Percentiles rank a stretch among this genome's conserved stretches.
Evolutionary conservation across 352 stramenopile genomes (phyloP).

Genomic region (Pythium aquatile): DNA sequence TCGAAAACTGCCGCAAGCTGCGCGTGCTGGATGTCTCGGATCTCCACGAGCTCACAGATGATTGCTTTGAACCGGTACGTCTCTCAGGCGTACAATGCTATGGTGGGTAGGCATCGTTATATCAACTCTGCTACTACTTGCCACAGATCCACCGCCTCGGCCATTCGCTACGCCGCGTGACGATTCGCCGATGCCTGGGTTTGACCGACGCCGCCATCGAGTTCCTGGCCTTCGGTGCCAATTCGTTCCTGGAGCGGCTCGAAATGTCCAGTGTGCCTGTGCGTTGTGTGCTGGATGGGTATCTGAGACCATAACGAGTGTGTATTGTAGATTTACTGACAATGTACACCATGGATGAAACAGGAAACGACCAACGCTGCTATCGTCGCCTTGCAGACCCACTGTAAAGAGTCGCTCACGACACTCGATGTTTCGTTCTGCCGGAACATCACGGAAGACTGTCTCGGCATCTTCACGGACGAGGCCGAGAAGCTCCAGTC

Average conservation of each 20-base stretch:
- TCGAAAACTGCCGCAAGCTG: slow-evolving; percentile 59
- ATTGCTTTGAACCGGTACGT: slow-evolving; percentile 57
- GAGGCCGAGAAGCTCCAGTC: slow-evolving; percentile 39
- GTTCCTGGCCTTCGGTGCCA: slow-evolving; percentile 57
- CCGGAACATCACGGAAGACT: slow-evolving; percentile 64
- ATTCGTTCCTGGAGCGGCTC: slow-evolving; percentile 52
- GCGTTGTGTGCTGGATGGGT: slow-evolving; percentile 13
- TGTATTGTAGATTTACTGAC: too few species aligned
- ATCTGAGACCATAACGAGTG: neutral
- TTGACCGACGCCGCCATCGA: slow-evolving; percentile 59
- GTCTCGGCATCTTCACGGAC: slow-evolving; percentile 60
- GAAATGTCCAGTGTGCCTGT: slow-evolving; percentile 80
- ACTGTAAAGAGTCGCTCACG: slow-evolving; percentile 41
- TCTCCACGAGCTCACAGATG: slow-evolving; percentile 65
- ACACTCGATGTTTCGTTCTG: slow-evolving; percentile 80
- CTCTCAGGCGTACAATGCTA: too few species aligned
- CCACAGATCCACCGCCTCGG: slow-evolving; percentile 43
- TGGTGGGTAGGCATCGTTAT: too few species aligned
- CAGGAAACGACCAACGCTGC: slow-evolving; percentile 58
- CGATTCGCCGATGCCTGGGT: slow-evolving; percentile 57
- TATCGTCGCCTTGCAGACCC: slow-evolving; percentile 48
- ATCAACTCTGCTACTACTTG: neutral
- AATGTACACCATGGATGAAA: too few species aligned
- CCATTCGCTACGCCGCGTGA: slow-evolving; percentile 52
- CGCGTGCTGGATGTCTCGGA: slow-evolving; percentile 68